These are phyloP conservation scores for Lactarius evosmus DNA, from an alignment of 768 basidiomycete genomes.

Conservation along the genomic window DNA sequence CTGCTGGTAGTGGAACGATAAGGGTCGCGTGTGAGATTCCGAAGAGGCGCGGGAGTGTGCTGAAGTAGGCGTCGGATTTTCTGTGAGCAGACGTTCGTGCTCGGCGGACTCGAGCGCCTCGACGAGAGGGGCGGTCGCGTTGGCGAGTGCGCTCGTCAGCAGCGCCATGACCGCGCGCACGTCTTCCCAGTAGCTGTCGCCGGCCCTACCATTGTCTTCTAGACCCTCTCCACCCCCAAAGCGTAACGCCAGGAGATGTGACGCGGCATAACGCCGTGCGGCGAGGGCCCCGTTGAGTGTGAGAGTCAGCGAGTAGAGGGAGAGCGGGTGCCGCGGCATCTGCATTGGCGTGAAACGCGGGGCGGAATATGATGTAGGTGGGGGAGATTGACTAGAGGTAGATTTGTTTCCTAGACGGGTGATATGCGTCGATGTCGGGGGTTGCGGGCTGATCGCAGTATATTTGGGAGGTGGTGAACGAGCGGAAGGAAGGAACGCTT, in stretches of 20 bases:
- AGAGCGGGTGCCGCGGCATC: slow-evolving; percentile 60
- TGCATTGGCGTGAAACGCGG: slow-evolving; percentile 65
- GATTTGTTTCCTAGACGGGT: slow-evolving; percentile 24
- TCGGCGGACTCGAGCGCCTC: slow-evolving; percentile 64
- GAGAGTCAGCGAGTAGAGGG: slow-evolving; percentile 57
- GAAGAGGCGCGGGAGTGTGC: slow-evolving; percentile 14
- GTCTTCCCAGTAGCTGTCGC: slow-evolving; percentile 76
- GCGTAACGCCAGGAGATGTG: slow-evolving; percentile 75
- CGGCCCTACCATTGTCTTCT: slow-evolving; percentile 31
- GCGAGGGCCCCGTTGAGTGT: slow-evolving; percentile 64
- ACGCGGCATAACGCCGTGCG: slow-evolving; percentile 72
- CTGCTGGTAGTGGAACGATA: neutral
- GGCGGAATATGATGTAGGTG: slow-evolving; percentile 33
- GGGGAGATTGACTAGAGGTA: slow-evolving; percentile 24
- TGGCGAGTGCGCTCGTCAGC: slow-evolving; percentile 62
- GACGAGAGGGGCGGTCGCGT: slow-evolving; percentile 57
- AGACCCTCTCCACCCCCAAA: slow-evolving; percentile 42
- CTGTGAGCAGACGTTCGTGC: slow-evolving; percentile 48
- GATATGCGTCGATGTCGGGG: slow-evolving; percentile 24
- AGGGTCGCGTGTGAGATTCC: neutral
- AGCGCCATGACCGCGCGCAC: slow-evolving; percentile 71
- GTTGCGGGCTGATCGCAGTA: slow-evolving; percentile 16
- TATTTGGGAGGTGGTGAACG: slow-evolving; percentile 30
- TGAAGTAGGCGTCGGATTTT: slow-evolving; percentile 42
- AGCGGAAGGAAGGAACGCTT: slow-evolving; percentile 43